Evolutionary conservation across 2,329 filamentous ascomycete genomes (phyloP).

Genomic region (Xylariaceae sp.): DNA sequence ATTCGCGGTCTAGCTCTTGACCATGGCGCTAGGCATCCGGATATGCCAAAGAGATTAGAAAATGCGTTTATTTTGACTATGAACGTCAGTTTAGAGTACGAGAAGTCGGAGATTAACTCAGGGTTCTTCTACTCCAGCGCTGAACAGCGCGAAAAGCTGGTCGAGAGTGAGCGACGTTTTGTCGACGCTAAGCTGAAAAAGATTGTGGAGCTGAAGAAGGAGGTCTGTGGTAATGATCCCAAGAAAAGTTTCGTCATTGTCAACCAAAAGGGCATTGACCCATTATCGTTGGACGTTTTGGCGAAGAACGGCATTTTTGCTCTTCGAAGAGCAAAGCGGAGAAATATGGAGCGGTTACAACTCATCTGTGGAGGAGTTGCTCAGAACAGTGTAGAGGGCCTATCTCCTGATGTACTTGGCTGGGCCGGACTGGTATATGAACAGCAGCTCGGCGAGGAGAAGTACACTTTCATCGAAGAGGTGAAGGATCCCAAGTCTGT

Average conservation of each 20-base stretch:
- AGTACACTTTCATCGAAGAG: slow-evolving; percentile 98
- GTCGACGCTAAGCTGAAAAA: slow-evolving; percentile 96
- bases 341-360: slow-evolving; percentile 98
- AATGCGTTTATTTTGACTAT: slow-evolving; percentile 95
- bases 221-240: slow-evolving; percentile 89
- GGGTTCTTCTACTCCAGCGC: slow-evolving; percentile 98
- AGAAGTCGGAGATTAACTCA: slow-evolving; percentile 99
- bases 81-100: slow-evolving; percentile 97
- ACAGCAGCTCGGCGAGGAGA: slow-evolving; percentile 96
- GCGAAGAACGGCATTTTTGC: slow-evolving; percentile 98
- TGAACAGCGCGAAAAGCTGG: slow-evolving; percentile 95
- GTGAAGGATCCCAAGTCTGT: slow-evolving; percentile 99
- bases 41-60: slow-evolving; percentile 96
- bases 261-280: slow-evolving; percentile 99
- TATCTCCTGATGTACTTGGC: slow-evolving; percentile 85
- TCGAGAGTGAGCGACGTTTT: slow-evolving; percentile 94
- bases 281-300: slow-evolving; percentile 90
- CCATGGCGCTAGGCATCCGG: slow-evolving; percentile 93
- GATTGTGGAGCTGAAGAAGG: slow-evolving; percentile 97
- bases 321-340: slow-evolving; percentile 90
- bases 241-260: slow-evolving; percentile 98
- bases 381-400: slow-evolving; percentile 95
- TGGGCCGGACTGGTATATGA: slow-evolving; percentile 98
- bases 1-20: slow-evolving; percentile 93
- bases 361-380: slow-evolving; percentile 88